phyloP scores from a whole-genome alignment of 805 yeast genomes.

The Yarrowia phangngaensis region DNA sequence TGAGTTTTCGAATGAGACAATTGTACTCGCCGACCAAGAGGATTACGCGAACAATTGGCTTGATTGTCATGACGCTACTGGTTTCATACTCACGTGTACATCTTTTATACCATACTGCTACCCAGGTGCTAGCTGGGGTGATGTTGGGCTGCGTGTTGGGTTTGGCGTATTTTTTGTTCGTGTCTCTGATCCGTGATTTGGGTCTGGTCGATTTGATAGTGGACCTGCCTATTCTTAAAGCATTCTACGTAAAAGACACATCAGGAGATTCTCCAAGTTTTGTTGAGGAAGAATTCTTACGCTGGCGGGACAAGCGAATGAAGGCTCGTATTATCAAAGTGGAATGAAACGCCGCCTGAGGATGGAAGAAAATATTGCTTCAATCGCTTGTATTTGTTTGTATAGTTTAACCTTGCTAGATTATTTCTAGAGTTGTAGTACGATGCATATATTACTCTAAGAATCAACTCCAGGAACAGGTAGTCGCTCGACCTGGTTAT shows the following conservation, averaged over 20 bases:
- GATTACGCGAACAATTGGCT: slow-evolving; percentile 32
- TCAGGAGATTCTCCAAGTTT: slow-evolving; percentile 36
- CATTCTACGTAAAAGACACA: slow-evolving; percentile 42
- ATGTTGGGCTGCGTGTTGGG: slow-evolving; percentile 61
- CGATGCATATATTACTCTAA: not conserved
- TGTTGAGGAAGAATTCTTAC: slow-evolving; percentile 37
- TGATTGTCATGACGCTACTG: slow-evolving; percentile 37
- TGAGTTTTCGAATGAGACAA: slow-evolving; percentile 36
- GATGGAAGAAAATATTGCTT: too few species aligned
- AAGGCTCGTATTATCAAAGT: slow-evolving; percentile 18
- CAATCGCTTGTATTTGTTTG: slow-evolving; percentile 26
- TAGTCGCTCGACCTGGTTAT: slow-evolving; percentile 34
- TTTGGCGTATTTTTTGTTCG: slow-evolving; percentile 50
- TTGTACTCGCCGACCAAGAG: slow-evolving; percentile 34
- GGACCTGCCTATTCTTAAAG: slow-evolving; percentile 51
- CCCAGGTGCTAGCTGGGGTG: slow-evolving; percentile 73
- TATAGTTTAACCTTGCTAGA: slow-evolving; percentile 4
- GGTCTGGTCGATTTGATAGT: slow-evolving; percentile 68
- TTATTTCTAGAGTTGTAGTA: not conserved
- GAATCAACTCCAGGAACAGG: slow-evolving; percentile 32
- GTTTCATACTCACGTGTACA: slow-evolving; percentile 73
- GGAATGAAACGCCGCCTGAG: slow-evolving; percentile 8
- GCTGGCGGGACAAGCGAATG: slow-evolving; percentile 35
- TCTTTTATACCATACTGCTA: slow-evolving; percentile 66
- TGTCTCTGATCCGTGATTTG: slow-evolving; percentile 54